These are phyloP conservation scores for Striga hermonthica DNA, from an alignment of 305 asterid genomes.

Conservation along the genomic window DNA sequence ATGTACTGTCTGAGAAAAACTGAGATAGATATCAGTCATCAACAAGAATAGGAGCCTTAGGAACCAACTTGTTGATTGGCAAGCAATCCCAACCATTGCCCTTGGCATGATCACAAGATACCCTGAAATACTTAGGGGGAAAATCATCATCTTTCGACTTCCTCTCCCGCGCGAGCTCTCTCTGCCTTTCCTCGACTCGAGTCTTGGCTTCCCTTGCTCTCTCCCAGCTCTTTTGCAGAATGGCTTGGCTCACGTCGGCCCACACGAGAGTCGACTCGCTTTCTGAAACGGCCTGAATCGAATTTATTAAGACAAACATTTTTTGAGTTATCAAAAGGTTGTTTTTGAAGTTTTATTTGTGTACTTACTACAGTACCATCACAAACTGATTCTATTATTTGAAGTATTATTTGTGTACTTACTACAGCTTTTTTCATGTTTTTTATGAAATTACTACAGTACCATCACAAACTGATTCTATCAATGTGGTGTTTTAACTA, in stretches of 20 bases:
- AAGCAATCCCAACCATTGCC: constrained; percentile 70
- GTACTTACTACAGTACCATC: too few relatives aligned
- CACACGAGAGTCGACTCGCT: constrained; percentile 74
- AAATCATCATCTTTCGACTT: constrained; percentile 43
- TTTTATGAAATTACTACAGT: too few relatives aligned
- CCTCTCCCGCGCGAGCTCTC: constrained; percentile 52
- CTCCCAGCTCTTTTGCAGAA: constrained; percentile 62
- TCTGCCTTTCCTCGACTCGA: constrained; percentile 60
- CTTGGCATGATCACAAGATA: constrained; percentile 34
- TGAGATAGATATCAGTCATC: constrained; percentile 6
- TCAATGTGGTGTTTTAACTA: too few relatives aligned
- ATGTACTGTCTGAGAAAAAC: too few relatives aligned
- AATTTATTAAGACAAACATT: background rate
- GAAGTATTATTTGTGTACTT: too few relatives aligned
- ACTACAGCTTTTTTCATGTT: too few relatives aligned
- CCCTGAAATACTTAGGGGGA: constrained; percentile 56
- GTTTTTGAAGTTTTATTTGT: too few relatives aligned
- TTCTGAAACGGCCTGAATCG: constrained; percentile 42
- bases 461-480: too few relatives aligned
- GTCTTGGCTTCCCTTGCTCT: constrained; percentile 62
- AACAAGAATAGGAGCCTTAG: constrained; percentile 71
- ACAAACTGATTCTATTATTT: too few relatives aligned
- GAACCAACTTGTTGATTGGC: constrained; percentile 50
- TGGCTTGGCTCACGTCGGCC: constrained; percentile 61
- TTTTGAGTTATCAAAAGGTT: background rate